Evolutionary conservation across 2,329 filamentous ascomycete genomes (phyloP).

Genomic region (Fusarium buxicola): DNA sequence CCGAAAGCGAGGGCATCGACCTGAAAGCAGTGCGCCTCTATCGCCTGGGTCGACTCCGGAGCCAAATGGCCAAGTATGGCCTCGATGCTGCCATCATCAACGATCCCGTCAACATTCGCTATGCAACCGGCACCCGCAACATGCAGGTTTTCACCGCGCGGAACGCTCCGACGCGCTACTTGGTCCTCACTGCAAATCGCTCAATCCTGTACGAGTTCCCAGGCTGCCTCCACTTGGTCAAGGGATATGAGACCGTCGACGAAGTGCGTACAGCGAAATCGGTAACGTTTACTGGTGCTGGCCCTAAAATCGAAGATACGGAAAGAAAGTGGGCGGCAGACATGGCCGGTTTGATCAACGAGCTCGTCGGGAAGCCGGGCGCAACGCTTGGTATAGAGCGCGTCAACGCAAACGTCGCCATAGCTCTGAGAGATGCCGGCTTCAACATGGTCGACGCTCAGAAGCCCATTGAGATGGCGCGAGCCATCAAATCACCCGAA

Average conservation of each 20-base stretch:
- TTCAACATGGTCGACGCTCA: conserved; percentile 7
- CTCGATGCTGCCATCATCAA: conserved; percentile 9
- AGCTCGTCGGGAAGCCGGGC: neutral
- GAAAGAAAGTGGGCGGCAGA: conserved; percentile 5
- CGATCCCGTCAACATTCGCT: conserved; percentile 12
- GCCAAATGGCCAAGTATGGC: conserved; percentile 4
- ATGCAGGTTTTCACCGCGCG: conserved; percentile 10
- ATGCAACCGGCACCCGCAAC: conserved; percentile 8
- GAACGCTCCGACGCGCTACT: conserved; percentile 2
- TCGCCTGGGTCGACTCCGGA: neutral
- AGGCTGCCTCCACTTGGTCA: conserved; percentile 1
- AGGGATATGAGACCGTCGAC: conserved; percentile 7
- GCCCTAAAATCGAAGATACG: conserved; percentile 1
- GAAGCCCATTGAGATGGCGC: conserved; percentile 3
- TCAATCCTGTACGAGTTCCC: conserved; percentile 8
- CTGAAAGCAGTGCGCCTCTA: conserved; percentile 5
- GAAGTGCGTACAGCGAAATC: conserved; percentile 5
- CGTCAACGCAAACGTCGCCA: conserved; percentile 10
- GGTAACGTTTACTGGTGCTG: neutral
- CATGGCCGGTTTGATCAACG: neutral
- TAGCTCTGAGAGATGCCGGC: neutral
- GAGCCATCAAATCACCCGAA: conserved; percentile 7
- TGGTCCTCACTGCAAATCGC: conserved; percentile 1
- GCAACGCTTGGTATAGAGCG: conserved; percentile 3
- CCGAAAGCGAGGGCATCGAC: conserved; percentile 16